Percentiles rank a stretch among this genome's conserved stretches.
These are phyloP conservation scores for Diaporthe vaccinii DNA, from an alignment of 2,329 filamentous ascomycete species.

Conservation along the genomic window DNA sequence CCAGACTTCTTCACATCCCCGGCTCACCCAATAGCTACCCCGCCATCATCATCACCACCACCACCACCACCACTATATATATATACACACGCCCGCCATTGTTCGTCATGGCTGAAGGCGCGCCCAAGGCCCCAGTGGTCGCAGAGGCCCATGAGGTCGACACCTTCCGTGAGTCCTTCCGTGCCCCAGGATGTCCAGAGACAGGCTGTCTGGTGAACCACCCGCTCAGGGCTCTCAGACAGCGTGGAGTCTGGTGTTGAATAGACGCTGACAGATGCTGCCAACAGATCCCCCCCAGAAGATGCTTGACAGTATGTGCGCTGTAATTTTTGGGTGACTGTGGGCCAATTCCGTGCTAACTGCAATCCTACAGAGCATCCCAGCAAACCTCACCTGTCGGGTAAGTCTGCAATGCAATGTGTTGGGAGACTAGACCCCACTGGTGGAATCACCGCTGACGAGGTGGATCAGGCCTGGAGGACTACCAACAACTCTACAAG, in stretches of 20 bases:
- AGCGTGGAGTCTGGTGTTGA: not conserved
- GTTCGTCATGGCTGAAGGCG: conserved; percentile 59
- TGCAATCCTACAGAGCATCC: conserved; percentile 71
- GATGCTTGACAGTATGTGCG: conserved; percentile 75
- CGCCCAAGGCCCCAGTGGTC: conserved; percentile 71
- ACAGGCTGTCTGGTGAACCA: not conserved
- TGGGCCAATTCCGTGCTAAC: conserved; percentile 34
- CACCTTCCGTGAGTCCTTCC: conserved; percentile 71
- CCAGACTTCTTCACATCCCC: not conserved
- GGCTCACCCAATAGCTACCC: conserved; percentile 36
- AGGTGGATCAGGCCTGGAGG: conserved; percentile 67
- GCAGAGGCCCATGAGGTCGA: conserved; percentile 82
- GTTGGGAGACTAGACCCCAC: conserved; percentile 5
- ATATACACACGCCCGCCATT: conserved; percentile 41
- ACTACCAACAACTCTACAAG: conserved; percentile 77
- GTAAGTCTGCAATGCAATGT: conserved; percentile 59
- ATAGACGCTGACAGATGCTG: conserved; percentile 43
- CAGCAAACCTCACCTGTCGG: conserved; percentile 75
- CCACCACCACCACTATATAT: not conserved
- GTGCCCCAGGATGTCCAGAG: not conserved
- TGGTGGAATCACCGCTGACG: conserved; percentile 32
- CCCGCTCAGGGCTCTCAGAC: conserved; percentile 25
- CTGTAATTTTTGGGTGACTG: not conserved
- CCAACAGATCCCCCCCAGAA: conserved; percentile 71
- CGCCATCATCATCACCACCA: conserved; percentile 19